Evolutionary conservation across 208 protist genomes (phyloP), one percentile per base, ranked within the genome.

Genomic region (Lotmaria passim): DNA sequence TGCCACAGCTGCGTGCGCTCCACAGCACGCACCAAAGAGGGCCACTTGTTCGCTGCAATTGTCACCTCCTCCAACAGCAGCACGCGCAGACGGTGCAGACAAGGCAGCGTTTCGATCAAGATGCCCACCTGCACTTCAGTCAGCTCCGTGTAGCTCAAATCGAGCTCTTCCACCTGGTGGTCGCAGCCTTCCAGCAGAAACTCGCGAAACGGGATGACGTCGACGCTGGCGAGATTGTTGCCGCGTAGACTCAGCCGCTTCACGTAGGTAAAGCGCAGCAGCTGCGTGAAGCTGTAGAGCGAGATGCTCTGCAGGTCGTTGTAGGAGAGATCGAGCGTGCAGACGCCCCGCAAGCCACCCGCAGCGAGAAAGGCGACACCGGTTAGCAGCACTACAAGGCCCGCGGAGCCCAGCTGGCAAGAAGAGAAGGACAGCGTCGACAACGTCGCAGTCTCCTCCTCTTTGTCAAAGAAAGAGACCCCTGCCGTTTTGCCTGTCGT

Each of bases 241-340:
- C 88, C 86, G 19, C 86, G 91, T 41, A 96, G 69, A 69, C 80
- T 86, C 1, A 96, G 56, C 43, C 78, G 63, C 24, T 41, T 46
- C 15, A 96, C 57, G 44, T 56, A 60, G 5, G 91, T 94, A 8
- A 77, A 75, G 6, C 53, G 61, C 12, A 96, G 61, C 10, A 87
- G 38, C 46, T 75, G 71, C 21, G 83, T 58, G 15, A 96, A 47
- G 79, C 78, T 82, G 57, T 74, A 68, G 14, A 86, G 67, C 30
- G 86, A 89, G 17, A 33, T 48, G 14, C 62, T 52, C 33, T 69
- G 69, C 14, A 96, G 68, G 15, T 38, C 67, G 58, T 96, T 96
- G 70, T 85, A 93, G n/a, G 84, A 81, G 26, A 96, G 71, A 60
- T 94, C 81, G 6, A 96, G 70, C n/a, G 69, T 63, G 30, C 56